Evolutionary conservation across 2,329 filamentous ascomycete genomes (phyloP).

Genomic region (Alternaria gaisen): DNA sequence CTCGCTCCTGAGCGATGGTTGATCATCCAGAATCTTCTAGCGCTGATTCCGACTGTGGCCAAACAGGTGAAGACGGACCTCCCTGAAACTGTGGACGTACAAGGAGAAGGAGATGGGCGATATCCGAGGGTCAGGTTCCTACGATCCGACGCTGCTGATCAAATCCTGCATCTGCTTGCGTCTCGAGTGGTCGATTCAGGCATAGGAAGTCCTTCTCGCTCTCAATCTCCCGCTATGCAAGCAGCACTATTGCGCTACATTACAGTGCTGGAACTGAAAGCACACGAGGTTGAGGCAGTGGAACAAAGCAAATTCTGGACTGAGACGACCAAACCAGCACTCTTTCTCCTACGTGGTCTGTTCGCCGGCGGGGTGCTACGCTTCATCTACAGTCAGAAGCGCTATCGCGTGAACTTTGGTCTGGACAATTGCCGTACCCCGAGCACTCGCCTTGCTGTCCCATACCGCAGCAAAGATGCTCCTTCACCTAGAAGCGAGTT

Average conservation of each 20-base stretch:
- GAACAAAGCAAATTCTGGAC: constrained; percentile 50
- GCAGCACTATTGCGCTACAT: constrained; percentile 58
- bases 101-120: constrained; percentile 37
- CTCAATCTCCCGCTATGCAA: constrained; percentile 44
- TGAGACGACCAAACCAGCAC: constrained; percentile 38
- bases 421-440: constrained; percentile 60
- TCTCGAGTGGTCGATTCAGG: constrained; percentile 57
- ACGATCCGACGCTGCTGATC: constrained; percentile 45
- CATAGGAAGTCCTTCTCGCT: constrained; percentile 56
- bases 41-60: constrained; percentile 52
- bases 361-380: constrained; percentile 64
- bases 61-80: constrained; percentile 38
- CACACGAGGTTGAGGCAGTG: constrained; percentile 36
- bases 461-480: constrained; percentile 71
- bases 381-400: constrained; percentile 65
- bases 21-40: constrained; percentile 63
- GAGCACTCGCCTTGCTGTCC: constrained; percentile 64
- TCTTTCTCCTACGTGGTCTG: constrained; percentile 65
- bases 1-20: constrained; percentile 65
- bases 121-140: constrained; percentile 64
- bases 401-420: constrained; percentile 73
- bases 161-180: constrained; percentile 36
- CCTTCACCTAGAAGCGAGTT: constrained; percentile 71
- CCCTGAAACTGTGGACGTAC: constrained; percentile 57
- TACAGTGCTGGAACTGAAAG: constrained; percentile 42